Percentiles rank a stretch among this genome's conserved stretches.
These are phyloP conservation scores for Cordyceps cicadae DNA, from an alignment of 2,329 filamentous ascomycete genomes.

Conservation along the genomic window DNA sequence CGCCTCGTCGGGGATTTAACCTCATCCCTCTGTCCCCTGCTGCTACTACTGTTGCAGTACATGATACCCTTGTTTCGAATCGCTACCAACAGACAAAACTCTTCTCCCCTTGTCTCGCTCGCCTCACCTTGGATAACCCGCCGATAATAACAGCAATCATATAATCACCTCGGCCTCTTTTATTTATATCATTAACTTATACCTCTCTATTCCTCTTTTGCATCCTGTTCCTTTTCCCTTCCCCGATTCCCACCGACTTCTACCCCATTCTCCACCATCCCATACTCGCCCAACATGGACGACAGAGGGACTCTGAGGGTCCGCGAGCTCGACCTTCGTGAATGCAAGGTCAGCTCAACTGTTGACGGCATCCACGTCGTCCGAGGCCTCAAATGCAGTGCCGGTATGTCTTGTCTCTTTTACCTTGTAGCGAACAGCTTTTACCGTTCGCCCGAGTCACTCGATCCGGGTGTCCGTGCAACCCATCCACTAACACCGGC, in stretches of 20 bases:
- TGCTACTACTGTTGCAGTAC: neutral
- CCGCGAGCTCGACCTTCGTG: conserved; percentile 28
- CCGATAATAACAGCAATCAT: neutral
- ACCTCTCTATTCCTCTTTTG: neutral
- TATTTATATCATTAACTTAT: conserved; percentile 5
- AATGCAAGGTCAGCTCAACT: conserved; percentile 38
- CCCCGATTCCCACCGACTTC: neutral
- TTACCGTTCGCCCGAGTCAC: too few species aligned
- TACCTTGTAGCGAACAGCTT: too few species aligned
- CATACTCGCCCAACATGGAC: conserved; percentile 15
- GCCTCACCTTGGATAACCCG: neutral
- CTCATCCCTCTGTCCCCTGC: neutral
- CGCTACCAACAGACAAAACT: neutral
- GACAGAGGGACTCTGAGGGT: conserved; percentile 19
- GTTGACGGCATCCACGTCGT: conserved; percentile 48
- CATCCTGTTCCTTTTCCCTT: neutral
- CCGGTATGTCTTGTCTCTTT: conserved; percentile 34
- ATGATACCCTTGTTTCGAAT: conserved; percentile 12
- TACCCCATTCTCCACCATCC: conserved; percentile 23
- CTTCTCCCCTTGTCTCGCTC: neutral
- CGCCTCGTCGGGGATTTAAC: neutral
- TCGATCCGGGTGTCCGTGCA: neutral
- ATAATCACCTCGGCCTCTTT: conserved; percentile 1
- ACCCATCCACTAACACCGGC: conserved; percentile 1
- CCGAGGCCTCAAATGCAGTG: conserved; percentile 48